phyloP scores from a whole-genome alignment of 2,329 filamentous ascomycete genomes.

The Thelonectria blattea region DNA sequence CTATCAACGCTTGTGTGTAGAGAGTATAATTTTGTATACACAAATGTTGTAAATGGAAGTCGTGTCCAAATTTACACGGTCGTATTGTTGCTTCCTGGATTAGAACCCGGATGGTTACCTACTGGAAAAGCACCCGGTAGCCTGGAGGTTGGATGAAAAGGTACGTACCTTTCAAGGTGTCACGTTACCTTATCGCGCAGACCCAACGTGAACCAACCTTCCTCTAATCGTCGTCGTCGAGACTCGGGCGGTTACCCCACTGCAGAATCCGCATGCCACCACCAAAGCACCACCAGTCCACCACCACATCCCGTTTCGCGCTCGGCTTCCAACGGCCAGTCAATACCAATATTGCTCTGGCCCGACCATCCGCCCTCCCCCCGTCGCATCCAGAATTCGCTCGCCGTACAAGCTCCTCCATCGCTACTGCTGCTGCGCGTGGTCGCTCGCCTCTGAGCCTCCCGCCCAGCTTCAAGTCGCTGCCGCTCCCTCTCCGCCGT shows the following conservation, averaged over 20 bases:
- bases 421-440: constrained; percentile 32
- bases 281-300: constrained; percentile 9
- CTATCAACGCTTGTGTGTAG: neutral
- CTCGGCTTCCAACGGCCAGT: constrained; percentile 7
- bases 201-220: neutral
- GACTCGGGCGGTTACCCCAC: constrained; percentile 24
- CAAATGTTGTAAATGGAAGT: neutral
- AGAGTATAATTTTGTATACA: neutral
- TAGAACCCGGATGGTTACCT: no score
- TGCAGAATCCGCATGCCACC: constrained; percentile 9
- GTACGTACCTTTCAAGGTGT: constrained; percentile 26
- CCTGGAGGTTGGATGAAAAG: no score
- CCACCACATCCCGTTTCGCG: constrained; percentile 4
- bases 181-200: constrained; percentile 33
- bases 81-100: no score
- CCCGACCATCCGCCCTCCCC: neutral
- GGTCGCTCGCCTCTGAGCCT: constrained; percentile 39
- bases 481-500: constrained; percentile 6
- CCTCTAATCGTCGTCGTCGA: constrained; percentile 14
- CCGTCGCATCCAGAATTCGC: constrained; percentile 6
- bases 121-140: no score
- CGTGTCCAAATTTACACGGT: neutral
- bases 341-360: neutral
- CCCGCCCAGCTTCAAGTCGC: constrained; percentile 20
- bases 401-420: neutral